Base-by-base conservation (phyloP, 163 green algal species). In the Scenedesmus sp. region DNA sequence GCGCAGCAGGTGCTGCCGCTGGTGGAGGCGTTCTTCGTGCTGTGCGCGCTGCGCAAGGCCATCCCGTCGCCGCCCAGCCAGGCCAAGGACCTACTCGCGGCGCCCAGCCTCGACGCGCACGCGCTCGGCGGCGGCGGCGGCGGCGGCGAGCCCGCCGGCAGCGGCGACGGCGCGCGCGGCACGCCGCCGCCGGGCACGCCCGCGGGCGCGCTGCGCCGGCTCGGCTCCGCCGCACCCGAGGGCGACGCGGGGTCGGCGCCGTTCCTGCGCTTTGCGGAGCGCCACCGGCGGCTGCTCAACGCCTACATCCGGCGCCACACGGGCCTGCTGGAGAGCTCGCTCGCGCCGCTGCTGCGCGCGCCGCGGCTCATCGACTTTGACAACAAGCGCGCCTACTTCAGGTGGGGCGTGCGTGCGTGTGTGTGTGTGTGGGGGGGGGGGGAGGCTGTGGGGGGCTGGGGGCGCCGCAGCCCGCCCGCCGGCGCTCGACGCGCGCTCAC, bases 351-450 rank as follows among this genome's bases (percentile, higher is more conserved):
- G 47, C 87, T 98, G 75, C 76, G 83, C 45, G 83, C 83, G 29
- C 92, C 95, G n/a, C 85, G 89, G 53, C 89, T 99, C 45, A 88
- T 99, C 39, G 96, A 99, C 73, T 99, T 99, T 88, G 95, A 98
- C 87, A 98, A 98, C 90, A 99, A 99, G 91, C 86, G 91, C 36
- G 75, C 84, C 0, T 91, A 89, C 76, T 94, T 96, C 87, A 79
- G 70, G 74, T 83, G 50, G 28, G 63, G 22, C 22, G 65, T 48
- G 24, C 31, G 56, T 63, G 56, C 20, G 9, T n/a, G n/a, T n/a
- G n/a, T n/a, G n/a, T n/a, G n/a, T n/a, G n/a, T 60, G 22, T 9
- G 28, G 28, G 53, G 15, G 53, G 53, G 53, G 9, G 11, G 53
- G 53, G 22, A 60, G 53, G 53, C 22, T 24, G 53, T 60, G 29